phyloP scores from a whole-genome alignment of 1,139 yeast species.

The Hyphopichia pseudoburtonii region DNA sequence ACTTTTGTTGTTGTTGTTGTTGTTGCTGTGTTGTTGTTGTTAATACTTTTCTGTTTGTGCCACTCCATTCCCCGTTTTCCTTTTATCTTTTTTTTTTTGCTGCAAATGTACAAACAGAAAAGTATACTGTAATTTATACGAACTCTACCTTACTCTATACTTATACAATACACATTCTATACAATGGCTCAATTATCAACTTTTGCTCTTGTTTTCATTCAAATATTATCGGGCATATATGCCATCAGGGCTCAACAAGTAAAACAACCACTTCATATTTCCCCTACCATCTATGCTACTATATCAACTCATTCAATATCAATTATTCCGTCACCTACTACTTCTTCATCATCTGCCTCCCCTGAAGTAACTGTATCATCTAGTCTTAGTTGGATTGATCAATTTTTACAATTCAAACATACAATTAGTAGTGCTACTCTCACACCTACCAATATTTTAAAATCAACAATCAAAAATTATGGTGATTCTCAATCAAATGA shows the following conservation, averaged over 20 bases:
- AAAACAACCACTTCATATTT: neutral
- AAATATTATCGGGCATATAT: no score
- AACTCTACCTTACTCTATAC: no score
- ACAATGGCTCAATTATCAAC: no score
- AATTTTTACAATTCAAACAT: neutral
- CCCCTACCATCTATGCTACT: neutral
- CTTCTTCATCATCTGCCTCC: neutral
- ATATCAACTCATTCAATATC: neutral
- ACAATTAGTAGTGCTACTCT: neutral
- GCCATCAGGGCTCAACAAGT: neutral
- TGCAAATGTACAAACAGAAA: no score
- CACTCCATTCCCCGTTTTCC: no score
- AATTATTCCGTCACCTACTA: neutral
- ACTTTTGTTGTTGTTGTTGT: no score
- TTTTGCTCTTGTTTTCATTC: no score
- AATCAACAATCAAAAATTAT: slow-evolving; percentile 18
- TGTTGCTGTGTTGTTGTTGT: no score
- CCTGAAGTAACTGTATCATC: neutral
- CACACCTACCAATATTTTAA: neutral
- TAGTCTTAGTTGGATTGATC: neutral
- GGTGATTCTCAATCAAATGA: slow-evolving; percentile 22
- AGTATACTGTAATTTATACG: no score
- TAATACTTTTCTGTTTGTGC: no score
- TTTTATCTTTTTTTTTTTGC: no score
- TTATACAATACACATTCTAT: no score